phyloP scores from a whole-genome alignment of 257 asterid genomes.

The Verbascum thapsus region DNA sequence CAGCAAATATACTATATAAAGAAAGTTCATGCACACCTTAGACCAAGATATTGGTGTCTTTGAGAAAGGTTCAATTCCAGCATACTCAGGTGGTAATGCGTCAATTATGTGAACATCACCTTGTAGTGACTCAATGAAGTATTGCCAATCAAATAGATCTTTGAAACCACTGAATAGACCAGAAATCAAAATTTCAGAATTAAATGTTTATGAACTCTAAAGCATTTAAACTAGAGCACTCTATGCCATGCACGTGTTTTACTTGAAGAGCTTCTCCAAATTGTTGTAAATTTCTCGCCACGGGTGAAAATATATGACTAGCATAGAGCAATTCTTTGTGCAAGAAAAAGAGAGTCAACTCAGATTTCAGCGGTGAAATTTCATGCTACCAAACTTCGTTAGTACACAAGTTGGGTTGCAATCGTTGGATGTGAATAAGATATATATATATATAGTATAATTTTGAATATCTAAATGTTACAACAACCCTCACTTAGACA shows the following conservation, averaged over 20 bases:
- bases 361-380: neutral
- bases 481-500: no score
- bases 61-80: constrained; percentile 74
- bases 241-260: no score
- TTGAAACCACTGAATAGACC: constrained; percentile 75
- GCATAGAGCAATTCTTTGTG: neutral
- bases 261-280: neutral
- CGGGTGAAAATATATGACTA: neutral
- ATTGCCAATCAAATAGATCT: constrained; percentile 94
- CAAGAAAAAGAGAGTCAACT: constrained; percentile 3
- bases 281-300: neutral
- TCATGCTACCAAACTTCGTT: no score
- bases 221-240: constrained; percentile 17
- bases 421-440: no score
- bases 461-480: no score
- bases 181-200: constrained; percentile 31
- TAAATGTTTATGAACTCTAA: constrained; percentile 6
- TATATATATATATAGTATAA: no score
- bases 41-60: constrained; percentile 99
- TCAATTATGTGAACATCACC: constrained; percentile 83
- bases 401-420: no score
- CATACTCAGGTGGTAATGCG: constrained; percentile 73
- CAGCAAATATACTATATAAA: neutral
- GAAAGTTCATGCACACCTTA: constrained; percentile 61
- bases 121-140: constrained; percentile 78